phyloP scores from a whole-genome alignment of 75 land plant species.

The Larix kaempferi region DNA sequence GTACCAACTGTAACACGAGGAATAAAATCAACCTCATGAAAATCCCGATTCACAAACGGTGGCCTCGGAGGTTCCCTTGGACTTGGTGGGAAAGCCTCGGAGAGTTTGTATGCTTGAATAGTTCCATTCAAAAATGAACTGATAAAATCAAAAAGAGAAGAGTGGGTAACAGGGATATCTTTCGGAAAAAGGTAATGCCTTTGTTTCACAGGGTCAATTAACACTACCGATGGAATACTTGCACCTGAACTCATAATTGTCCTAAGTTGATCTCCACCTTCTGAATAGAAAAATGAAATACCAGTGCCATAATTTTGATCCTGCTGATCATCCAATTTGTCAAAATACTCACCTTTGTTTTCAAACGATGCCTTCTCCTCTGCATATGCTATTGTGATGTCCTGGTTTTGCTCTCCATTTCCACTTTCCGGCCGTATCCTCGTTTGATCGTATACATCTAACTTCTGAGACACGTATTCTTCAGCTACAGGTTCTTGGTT shows the following conservation, averaged over 20 bases:
- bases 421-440: neutral
- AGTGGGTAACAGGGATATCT: slow-evolving; percentile 27
- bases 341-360: neutral
- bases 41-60: slow-evolving; percentile 76
- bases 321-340: neutral
- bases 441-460: neutral
- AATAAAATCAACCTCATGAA: slow-evolving; percentile 58
- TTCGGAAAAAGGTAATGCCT: slow-evolving; percentile 55
- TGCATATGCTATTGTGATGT: neutral
- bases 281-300: slow-evolving; percentile 55
- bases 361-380: neutral
- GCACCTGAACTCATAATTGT: slow-evolving; percentile 30
- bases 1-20: slow-evolving; percentile 47
- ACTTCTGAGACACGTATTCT: neutral
- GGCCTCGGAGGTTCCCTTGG: slow-evolving; percentile 39
- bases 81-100: slow-evolving; percentile 26
- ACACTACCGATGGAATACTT: slow-evolving; percentile 43
- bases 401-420: slow-evolving; percentile 1
- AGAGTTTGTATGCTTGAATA: slow-evolving; percentile 46
- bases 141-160: slow-evolving; percentile 28
- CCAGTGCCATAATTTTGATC: slow-evolving; percentile 9
- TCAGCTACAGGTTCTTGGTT: slow-evolving; percentile 6
- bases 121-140: slow-evolving; percentile 37
- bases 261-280: slow-evolving; percentile 61
- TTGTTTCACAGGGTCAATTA: slow-evolving; percentile 51